Conservation (phyloP, 768 basidiomycete genomes). For the Tricholoma saponaceum region DNA sequence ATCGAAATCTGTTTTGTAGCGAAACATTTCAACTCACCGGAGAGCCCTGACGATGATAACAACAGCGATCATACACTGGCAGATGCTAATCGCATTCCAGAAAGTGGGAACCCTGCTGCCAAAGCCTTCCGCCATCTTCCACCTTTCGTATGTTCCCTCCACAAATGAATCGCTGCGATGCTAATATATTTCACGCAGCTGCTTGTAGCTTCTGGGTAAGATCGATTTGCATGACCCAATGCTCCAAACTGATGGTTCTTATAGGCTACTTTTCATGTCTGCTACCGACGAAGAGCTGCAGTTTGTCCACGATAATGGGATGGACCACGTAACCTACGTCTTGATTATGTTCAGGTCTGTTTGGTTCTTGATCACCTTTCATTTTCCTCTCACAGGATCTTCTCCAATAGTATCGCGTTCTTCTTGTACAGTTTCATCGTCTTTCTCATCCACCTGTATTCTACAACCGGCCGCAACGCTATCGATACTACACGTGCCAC, state of each 20-base stretch:
- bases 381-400: background rate
- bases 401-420: conserved; percentile 58
- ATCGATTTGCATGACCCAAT: background rate
- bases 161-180: background rate
- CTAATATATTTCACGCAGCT: conserved; percentile 37
- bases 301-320: conserved; percentile 62
- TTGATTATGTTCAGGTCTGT: conserved; percentile 77
- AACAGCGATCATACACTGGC: conserved; percentile 68
- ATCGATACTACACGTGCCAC: conserved; percentile 4
- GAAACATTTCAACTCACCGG: conserved; percentile 20
- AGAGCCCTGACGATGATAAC: conserved; percentile 42
- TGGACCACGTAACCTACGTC: conserved; percentile 92
- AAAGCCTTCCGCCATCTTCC: conserved; percentile 82
- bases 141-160: conserved; percentile 67
- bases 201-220: conserved; percentile 69
- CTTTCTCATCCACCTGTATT: conserved; percentile 66
- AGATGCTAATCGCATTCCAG: conserved; percentile 22
- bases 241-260: background rate
- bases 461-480: conserved; percentile 58
- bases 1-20: conserved; percentile 81
- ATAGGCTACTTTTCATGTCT: conserved; percentile 82
- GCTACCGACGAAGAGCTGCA: conserved; percentile 89
- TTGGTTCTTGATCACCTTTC: conserved; percentile 1
- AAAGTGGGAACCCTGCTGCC: conserved; percentile 31
- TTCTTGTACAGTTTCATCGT: conserved; percentile 71